Evolutionary conservation across 73 alveolate species (phyloP).

Genomic region (Paramecium octaurelia): DNA sequence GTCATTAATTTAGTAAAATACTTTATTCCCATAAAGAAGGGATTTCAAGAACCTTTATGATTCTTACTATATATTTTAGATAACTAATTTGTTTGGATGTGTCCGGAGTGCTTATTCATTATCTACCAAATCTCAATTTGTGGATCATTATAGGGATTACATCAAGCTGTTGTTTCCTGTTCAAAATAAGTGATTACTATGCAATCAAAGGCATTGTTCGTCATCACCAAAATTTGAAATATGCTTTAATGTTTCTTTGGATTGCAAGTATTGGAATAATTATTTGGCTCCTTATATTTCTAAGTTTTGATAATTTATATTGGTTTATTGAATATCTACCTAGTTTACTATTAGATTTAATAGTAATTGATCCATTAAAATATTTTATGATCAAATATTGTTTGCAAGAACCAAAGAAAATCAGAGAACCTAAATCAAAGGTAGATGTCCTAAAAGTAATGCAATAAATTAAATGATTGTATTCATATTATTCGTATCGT

Average conservation of each 20-base stretch:
- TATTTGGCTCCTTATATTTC: background rate
- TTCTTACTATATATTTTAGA: background rate
- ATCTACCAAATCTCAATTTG: background rate
- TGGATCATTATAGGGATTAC: background rate
- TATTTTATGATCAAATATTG: background rate
- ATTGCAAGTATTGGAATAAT: background rate
- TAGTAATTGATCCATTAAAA: constrained; percentile 19
- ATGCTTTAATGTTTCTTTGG: background rate
- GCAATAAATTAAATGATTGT: constrained; percentile 10
- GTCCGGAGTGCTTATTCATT: background rate
- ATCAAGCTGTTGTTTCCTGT: background rate
- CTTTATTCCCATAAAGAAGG: background rate
- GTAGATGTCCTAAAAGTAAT: background rate
- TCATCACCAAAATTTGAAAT: background rate
- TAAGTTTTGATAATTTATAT: background rate
- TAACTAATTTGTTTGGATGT: background rate
- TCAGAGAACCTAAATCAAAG: background rate
- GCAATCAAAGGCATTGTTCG: background rate
- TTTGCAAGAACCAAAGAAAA: constrained; percentile 12
- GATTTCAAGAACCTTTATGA: background rate
- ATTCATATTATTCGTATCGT: background rate
- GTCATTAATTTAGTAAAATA: background rate
- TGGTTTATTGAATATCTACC: constrained; percentile 1
- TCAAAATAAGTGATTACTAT: background rate
- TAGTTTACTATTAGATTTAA: background rate